A percentile compares a stretch with the other conserved stretches of the same genome.
Conservation (phyloP, 352 stramenopile species). For the Phytophthora agathidicida region DNA sequence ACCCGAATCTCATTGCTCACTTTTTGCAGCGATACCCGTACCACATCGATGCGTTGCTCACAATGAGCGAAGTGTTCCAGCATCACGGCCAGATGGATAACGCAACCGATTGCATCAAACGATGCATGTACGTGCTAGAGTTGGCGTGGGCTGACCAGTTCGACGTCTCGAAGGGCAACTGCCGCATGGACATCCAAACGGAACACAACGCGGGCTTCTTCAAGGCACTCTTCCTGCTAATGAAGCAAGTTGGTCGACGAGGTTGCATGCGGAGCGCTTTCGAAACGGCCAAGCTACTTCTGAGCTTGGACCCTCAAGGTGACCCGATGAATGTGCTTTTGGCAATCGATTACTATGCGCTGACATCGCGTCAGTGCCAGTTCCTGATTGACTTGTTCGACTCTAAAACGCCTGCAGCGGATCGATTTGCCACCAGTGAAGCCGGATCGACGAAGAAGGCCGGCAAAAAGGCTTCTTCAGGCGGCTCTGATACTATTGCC, state of each 20-base stretch:
- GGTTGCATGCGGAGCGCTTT: slow-evolving; percentile 88
- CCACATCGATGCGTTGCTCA: slow-evolving; percentile 84
- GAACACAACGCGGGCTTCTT: slow-evolving; percentile 86
- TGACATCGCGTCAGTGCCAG: slow-evolving; percentile 80
- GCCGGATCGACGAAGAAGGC: slow-evolving; percentile 15
- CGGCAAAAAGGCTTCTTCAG: slow-evolving; percentile 21
- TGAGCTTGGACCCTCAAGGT: slow-evolving; percentile 76
- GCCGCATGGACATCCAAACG: slow-evolving; percentile 79
- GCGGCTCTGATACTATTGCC: slow-evolving; percentile 40
- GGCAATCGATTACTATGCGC: slow-evolving; percentile 84
- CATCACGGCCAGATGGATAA: slow-evolving; percentile 90
- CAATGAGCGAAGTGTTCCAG: slow-evolving; percentile 90
- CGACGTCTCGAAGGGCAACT: slow-evolving; percentile 80
- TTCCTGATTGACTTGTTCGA: slow-evolving; percentile 73
- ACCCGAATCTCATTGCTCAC: slow-evolving; percentile 81
- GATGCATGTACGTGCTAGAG: slow-evolving; percentile 85
- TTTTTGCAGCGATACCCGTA: slow-evolving; percentile 87
- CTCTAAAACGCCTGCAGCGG: slow-evolving; percentile 64
- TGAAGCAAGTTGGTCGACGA: slow-evolving; percentile 84
- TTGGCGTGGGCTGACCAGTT: slow-evolving; percentile 86
- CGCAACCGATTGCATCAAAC: slow-evolving; percentile 83
- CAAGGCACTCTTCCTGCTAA: slow-evolving; percentile 76
- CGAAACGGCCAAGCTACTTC: slow-evolving; percentile 75
- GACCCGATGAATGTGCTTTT: slow-evolving; percentile 85
- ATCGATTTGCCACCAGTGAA: slow-evolving; percentile 43